Conservation (phyloP, 2,329 filamentous ascomycete genomes). For the Alternaria gansuensis region DNA sequence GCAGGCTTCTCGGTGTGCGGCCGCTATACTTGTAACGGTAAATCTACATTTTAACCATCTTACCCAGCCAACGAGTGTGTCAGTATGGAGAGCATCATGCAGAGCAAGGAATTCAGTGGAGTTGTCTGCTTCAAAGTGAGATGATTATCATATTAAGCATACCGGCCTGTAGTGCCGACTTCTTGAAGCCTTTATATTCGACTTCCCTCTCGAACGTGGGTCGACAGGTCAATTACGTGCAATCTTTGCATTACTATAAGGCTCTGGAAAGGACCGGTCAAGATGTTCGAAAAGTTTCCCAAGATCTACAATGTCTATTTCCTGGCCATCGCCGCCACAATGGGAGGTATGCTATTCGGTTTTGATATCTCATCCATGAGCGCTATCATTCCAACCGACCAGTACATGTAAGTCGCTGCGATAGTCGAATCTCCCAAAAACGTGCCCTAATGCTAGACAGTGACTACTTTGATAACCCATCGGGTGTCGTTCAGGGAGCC, state of each 20-base stretch:
- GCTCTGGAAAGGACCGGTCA: slow-evolving; percentile 25
- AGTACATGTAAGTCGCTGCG: slow-evolving; percentile 30
- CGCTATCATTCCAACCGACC: slow-evolving; percentile 42
- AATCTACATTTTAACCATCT: slow-evolving; percentile 15
- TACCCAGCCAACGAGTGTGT: slow-evolving; percentile 14
- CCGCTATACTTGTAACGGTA: slow-evolving; percentile 13
- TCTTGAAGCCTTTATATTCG: slow-evolving; percentile 21
- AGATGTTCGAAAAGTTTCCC: slow-evolving; percentile 53
- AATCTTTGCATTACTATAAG: slow-evolving; percentile 12
- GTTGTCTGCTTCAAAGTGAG: slow-evolving; percentile 5
- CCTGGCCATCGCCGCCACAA: slow-evolving; percentile 66
- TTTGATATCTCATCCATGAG: slow-evolving; percentile 83
- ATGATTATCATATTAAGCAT: slow-evolving; percentile 2
- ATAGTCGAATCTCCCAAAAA: not conserved
- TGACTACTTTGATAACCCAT: slow-evolving; percentile 62
- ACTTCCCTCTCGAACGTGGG: slow-evolving; percentile 9
- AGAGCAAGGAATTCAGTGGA: slow-evolving; percentile 23
- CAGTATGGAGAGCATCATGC: slow-evolving; percentile 10
- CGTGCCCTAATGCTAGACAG: slow-evolving; percentile 19
- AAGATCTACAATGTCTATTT: slow-evolving; percentile 67
- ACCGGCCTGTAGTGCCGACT: slow-evolving; percentile 7
- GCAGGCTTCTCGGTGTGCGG: slow-evolving; percentile 11
- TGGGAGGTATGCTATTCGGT: slow-evolving; percentile 76
- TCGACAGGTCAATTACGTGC: slow-evolving; percentile 13
- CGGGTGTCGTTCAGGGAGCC: slow-evolving; percentile 59